phyloP scores from a whole-genome alignment of 441 rosid genomes.

The Populus tomentosa region DNA sequence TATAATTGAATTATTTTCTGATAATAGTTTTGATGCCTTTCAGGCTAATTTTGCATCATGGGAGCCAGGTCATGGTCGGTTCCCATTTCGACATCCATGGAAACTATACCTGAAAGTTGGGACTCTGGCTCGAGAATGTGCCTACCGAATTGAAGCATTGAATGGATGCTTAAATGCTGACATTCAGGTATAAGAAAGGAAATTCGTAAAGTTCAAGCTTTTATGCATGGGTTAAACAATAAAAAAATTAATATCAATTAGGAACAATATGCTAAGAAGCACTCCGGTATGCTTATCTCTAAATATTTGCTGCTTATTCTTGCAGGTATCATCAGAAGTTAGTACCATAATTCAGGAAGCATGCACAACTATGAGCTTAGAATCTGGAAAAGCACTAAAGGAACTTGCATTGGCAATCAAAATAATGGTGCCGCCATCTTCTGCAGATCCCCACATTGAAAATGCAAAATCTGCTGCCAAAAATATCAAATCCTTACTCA shows the following conservation, averaged over 20 bases:
- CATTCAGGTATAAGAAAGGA: conserved; percentile 19
- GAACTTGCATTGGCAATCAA: conserved; percentile 48
- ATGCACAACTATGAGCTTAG: conserved; percentile 37
- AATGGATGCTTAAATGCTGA: conserved; percentile 36
- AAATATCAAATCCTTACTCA: conserved; percentile 36
- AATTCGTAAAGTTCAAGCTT: neutral
- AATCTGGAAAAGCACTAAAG: conserved; percentile 51
- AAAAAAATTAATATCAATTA: neutral
- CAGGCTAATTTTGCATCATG: conserved; percentile 74
- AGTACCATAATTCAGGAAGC: conserved; percentile 36
- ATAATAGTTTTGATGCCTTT: neutral
- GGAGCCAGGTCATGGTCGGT: conserved; percentile 19
- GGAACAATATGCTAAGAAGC: neutral
- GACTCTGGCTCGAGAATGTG: conserved; percentile 38
- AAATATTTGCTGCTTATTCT: neutral
- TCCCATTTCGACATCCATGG: too few relatives aligned
- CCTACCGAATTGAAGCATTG: conserved; percentile 43
- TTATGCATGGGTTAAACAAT: neutral
- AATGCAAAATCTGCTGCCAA: conserved; percentile 19
- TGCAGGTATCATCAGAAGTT: conserved; percentile 48
- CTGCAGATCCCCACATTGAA: conserved; percentile 25
- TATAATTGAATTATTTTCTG: neutral
- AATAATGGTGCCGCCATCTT: conserved; percentile 39
- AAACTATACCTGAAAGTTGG: conserved; percentile 25
- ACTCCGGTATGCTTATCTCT: neutral